Percentiles rank a stretch among this genome's conserved stretches.
Conservation (phyloP, 306 rosid genomes). For the Rosa rugosa region DNA sequence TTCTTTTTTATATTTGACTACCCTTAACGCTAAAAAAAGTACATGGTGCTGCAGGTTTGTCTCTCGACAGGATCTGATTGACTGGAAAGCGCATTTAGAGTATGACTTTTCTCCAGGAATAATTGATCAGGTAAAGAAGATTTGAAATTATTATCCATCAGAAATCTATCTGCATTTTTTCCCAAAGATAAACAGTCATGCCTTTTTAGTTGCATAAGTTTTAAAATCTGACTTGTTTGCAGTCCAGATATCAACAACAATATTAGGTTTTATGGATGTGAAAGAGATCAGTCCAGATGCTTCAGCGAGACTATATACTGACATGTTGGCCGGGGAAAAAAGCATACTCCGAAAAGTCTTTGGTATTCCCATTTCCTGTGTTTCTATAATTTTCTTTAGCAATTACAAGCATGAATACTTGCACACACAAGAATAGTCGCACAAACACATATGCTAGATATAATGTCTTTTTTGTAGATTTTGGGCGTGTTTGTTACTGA, state of each 20-base stretch:
- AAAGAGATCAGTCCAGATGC: conserved; percentile 61
- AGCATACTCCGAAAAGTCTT: conserved; percentile 85
- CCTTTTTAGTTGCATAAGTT: conserved; percentile 46
- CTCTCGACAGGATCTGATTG: conserved; percentile 78
- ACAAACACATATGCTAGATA: neutral
- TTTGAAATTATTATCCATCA: conserved; percentile 17
- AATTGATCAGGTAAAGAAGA: conserved; percentile 60
- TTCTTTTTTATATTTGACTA: conserved; percentile 21
- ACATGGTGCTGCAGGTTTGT: conserved; percentile 56
- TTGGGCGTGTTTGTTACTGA: neutral
- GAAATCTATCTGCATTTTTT: neutral
- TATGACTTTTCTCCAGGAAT: conserved; percentile 52
- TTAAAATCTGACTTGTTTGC: conserved; percentile 86
- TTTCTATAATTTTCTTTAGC: neutral
- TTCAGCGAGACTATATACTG: conserved; percentile 60
- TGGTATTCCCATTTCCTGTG: conserved; percentile 46
- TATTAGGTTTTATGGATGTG: conserved; percentile 82
- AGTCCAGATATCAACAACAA: conserved; percentile 91
- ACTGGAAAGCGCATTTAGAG: conserved; percentile 89
- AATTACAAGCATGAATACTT: neutral
- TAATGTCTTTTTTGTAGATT: neutral
- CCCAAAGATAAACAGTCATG: conserved; percentile 11
- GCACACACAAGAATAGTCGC: neutral
- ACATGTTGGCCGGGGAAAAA: conserved; percentile 68
- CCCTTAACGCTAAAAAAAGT: conserved; percentile 22